phyloP scores from a whole-genome alignment of 2,329 filamentous ascomycete species.

The Xenosphaeropsis pyriputrescens region DNA sequence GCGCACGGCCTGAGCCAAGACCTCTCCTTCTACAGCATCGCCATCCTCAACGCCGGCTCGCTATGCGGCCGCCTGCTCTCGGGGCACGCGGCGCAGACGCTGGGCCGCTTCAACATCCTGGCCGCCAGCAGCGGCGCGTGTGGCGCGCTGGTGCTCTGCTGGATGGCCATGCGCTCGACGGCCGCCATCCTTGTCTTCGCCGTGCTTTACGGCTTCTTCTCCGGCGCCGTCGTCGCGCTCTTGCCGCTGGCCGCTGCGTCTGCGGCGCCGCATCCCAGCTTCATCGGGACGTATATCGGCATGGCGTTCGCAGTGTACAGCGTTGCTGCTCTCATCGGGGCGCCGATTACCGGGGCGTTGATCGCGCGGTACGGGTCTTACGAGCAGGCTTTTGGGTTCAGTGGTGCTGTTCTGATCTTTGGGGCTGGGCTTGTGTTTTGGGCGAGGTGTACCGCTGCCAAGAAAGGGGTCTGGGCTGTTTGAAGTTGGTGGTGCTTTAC shows the following conservation, averaged over 20 bases:
- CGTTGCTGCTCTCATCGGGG: conserved; percentile 30
- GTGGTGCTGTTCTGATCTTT: conserved; percentile 8
- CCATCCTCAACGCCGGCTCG: conserved; percentile 8
- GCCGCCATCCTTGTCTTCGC: conserved; percentile 5
- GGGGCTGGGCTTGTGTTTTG: too few species aligned
- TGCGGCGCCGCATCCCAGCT: conserved; percentile 26
- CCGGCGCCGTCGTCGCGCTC: conserved; percentile 5
- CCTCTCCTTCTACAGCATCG: conserved; percentile 9
- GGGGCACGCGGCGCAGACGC: conserved; percentile 6
- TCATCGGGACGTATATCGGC: conserved; percentile 41
- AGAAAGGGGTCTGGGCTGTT: too few species aligned
- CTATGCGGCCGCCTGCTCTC: conserved; percentile 9
- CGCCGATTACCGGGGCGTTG: conserved; percentile 29
- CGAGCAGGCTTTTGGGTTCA: conserved; percentile 20
- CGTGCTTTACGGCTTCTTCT: conserved; percentile 8
- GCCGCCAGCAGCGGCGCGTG: conserved; percentile 4
- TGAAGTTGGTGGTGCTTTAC: too few species aligned
- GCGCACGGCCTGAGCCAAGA: conserved; percentile 3
- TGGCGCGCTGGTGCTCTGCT: conserved; percentile 4
- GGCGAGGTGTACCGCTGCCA: too few species aligned
- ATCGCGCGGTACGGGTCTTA: conserved; percentile 25
- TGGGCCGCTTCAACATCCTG: conserved; percentile 19
- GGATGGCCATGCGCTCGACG: conserved; percentile 4
- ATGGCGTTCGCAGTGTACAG: conserved; percentile 29
- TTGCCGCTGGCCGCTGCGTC: background rate